phyloP scores from a whole-genome alignment of 805 yeast genomes.

The Teunomyces funiuensis region DNA sequence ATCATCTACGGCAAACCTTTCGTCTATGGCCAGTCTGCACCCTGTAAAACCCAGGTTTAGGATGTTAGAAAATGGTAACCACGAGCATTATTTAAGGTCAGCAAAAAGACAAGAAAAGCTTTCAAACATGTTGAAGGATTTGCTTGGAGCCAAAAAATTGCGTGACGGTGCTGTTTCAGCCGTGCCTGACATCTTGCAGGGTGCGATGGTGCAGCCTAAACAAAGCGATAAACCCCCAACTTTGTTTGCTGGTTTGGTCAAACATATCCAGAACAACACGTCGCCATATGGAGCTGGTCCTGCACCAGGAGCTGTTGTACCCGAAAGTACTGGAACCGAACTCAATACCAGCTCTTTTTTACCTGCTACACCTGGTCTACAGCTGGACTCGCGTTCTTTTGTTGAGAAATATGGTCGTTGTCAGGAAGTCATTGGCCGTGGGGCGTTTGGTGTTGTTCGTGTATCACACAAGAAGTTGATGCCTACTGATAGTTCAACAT shows the following conservation, averaged over 20 bases:
- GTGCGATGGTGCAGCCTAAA: slow-evolving; percentile 3
- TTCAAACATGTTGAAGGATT: slow-evolving; percentile 70
- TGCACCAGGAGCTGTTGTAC: not conserved
- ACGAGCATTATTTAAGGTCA: slow-evolving; percentile 75
- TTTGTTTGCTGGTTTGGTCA: slow-evolving; percentile 63
- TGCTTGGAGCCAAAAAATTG: slow-evolving; percentile 69
- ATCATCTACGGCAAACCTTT: slow-evolving; percentile 11
- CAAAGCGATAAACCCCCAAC: slow-evolving; percentile 59
- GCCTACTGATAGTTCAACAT: slow-evolving; percentile 1
- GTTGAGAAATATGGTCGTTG: slow-evolving; percentile 91
- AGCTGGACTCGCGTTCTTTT: slow-evolving; percentile 53
- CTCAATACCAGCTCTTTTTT: not conserved
- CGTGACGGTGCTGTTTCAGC: slow-evolving; percentile 73
- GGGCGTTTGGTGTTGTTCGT: slow-evolving; percentile 92
- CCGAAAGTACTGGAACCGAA: slow-evolving; percentile 1
- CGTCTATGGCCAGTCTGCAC: slow-evolving; percentile 8
- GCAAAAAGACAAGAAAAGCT: slow-evolving; percentile 79
- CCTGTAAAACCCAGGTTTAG: slow-evolving; percentile 46
- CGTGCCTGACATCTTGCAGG: slow-evolving; percentile 60
- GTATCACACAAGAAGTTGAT: slow-evolving; percentile 68
- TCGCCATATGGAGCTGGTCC: slow-evolving; percentile 14
- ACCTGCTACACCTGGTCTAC: not conserved
- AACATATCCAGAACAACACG: slow-evolving; percentile 47
- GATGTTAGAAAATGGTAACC: slow-evolving; percentile 66
- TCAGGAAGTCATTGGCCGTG: slow-evolving; percentile 91